Evolutionary conservation across 805 yeast species (phyloP).

Genomic region (Metschnikowia anglica): DNA sequence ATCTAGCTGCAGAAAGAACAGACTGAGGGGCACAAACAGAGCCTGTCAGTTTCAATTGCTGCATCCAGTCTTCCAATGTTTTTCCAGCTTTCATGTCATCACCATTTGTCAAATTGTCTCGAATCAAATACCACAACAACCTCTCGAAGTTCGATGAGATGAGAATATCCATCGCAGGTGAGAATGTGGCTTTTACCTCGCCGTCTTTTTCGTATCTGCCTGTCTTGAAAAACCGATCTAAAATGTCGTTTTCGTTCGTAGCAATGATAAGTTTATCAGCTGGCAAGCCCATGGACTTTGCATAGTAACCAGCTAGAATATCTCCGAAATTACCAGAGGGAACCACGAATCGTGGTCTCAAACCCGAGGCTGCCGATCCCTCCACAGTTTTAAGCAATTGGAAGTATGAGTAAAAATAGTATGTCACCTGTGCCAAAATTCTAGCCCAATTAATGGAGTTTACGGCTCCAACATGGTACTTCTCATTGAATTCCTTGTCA

Average conservation of each 20-base stretch:
- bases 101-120: conserved; percentile 57
- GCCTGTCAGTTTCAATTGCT: conserved; percentile 70
- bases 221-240: conserved; percentile 85
- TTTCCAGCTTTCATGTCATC: conserved; percentile 70
- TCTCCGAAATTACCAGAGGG: conserved; percentile 99
- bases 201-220: conserved; percentile 79
- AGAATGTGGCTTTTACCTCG: conserved; percentile 80
- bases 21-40: conserved; percentile 66
- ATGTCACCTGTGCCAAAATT: conserved; percentile 95
- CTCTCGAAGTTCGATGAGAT: conserved; percentile 96
- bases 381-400: conserved; percentile 47
- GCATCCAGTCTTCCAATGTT: conserved; percentile 73
- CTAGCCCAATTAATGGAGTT: conserved; percentile 99
- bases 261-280: conserved; percentile 85
- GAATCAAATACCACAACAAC: conserved; percentile 88
- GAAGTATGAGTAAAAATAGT: conserved; percentile 92
- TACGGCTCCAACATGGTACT: conserved; percentile 94
- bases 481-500: conserved; percentile 81
- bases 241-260: conserved; percentile 92
- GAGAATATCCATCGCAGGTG: conserved; percentile 98
- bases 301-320: conserved; percentile 93
- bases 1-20: conserved; percentile 64
- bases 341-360: conserved; percentile 77
- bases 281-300: conserved; percentile 94
- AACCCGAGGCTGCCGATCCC: conserved; percentile 6